phyloP scores from a whole-genome alignment of 176 grass and related monocot genomes.

The Avena eriantha region DNA sequence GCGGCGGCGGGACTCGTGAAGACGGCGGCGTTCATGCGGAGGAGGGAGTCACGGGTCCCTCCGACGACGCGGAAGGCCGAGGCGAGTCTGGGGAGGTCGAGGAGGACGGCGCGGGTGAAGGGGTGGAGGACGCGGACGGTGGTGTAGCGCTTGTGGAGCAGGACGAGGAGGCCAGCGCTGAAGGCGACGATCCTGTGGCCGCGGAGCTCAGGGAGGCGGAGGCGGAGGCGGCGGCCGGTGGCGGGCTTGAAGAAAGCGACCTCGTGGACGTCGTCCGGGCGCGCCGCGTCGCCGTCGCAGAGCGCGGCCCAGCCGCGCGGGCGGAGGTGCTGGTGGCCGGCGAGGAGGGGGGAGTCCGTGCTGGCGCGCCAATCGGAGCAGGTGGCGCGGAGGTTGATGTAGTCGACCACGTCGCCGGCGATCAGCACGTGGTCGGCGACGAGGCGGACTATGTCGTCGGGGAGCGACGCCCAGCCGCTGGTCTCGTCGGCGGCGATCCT shows the following conservation, averaged over 20 bases:
- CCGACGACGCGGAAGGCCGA: neutral
- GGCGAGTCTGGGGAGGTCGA: conserved; percentile 35
- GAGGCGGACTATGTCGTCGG: conserved; percentile 13
- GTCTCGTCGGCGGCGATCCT: neutral
- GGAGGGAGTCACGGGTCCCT: neutral
- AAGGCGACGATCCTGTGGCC: conserved; percentile 26
- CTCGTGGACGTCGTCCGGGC: neutral
- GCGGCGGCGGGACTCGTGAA: neutral
- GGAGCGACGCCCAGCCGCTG: conserved; percentile 21
- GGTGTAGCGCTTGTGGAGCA: conserved; percentile 20
- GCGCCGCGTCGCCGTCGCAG: conserved; percentile 19
- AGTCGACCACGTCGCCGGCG: conserved; percentile 22
- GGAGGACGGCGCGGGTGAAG: conserved; percentile 32
- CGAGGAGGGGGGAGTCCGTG: neutral
- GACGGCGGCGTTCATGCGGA: conserved; percentile 18
- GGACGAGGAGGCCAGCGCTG: conserved; percentile 34
- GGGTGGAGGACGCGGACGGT: conserved; percentile 40
- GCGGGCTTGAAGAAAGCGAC: conserved; percentile 16
- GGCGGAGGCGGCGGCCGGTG: conserved; percentile 12
- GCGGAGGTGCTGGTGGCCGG: neutral
- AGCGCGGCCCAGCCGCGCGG: conserved; percentile 32
- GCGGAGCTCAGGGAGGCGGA: neutral
- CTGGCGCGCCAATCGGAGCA: conserved; percentile 17
- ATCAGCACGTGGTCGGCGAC: neutral
- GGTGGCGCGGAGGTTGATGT: neutral